These are phyloP conservation scores for Ogataea sp. DNA, from an alignment of 805 yeast species.

Conservation along the genomic window DNA sequence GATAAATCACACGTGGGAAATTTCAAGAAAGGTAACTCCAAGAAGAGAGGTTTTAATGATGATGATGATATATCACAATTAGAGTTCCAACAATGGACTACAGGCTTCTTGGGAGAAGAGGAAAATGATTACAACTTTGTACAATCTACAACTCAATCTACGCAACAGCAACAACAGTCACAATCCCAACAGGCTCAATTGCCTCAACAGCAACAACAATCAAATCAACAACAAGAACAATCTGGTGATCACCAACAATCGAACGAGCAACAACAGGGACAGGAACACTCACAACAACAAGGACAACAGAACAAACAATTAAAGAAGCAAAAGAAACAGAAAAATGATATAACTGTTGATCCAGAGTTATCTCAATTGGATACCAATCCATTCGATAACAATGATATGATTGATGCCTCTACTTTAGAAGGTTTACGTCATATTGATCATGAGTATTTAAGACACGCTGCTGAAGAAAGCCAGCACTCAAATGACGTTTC, in stretches of 20 bases:
- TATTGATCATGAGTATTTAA: slow-evolving; percentile 22
- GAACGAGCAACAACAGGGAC: background rate
- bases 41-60: slow-evolving; percentile 22
- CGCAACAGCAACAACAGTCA: background rate
- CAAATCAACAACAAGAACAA: background rate
- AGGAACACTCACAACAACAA: background rate
- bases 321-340: background rate
- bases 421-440: slow-evolving; percentile 42
- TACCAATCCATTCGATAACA: slow-evolving; percentile 45
- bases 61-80: slow-evolving; percentile 37
- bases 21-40: background rate
- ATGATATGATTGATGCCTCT: slow-evolving; percentile 62
- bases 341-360: slow-evolving; percentile 34
- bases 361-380: slow-evolving; percentile 50
- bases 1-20: slow-evolving; percentile 6
- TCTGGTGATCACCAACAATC: background rate
- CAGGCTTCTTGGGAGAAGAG: slow-evolving; percentile 39
- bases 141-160: too few species aligned
- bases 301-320: background rate
- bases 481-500: slow-evolving; percentile 11
- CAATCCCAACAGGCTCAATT: background rate
- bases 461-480: slow-evolving; percentile 18
- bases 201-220: background rate
- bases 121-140: slow-evolving; percentile 4
- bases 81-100: slow-evolving; percentile 49